Base-by-base conservation (phyloP, 2,329 filamentous ascomycete genomes). In the Saccharata proteae region DNA sequence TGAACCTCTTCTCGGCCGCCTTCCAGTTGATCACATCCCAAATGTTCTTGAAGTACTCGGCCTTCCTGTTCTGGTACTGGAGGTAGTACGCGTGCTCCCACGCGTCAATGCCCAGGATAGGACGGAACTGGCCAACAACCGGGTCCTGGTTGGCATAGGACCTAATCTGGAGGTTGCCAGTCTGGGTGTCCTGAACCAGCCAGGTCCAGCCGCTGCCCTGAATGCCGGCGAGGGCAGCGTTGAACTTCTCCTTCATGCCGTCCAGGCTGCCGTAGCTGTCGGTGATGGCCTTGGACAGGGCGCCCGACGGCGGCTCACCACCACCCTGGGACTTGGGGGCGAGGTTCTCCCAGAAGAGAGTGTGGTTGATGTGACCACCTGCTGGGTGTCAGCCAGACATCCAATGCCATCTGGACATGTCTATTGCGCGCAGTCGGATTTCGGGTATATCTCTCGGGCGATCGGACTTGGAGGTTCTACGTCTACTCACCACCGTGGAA, bases 21-120 rank as follows among this genome's bases (percentile, higher is more conserved):
- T 85, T 84, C 86, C 86, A 94, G 75, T 93, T 93, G 58, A 93
- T 67, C 29, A 93, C 85, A 45, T 93, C 82, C 86, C 86, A 93
- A 55, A 93, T 80, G 37, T 83, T 83, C 48, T 72, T 72, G 61
- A 93, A 93, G 69, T 93, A 93, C 65, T 93, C 85, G 36, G 80
- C 85, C 75, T 93, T 93, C 60, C 84, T 78, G 70, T 93, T 93
- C 74, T 93, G 73, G 65, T 93, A 93, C 66, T 93, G 83, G 40
- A 93, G 69, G 64, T 93, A 92, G 68, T 92, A 93, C 31, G 85
- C 85, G 62, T 93, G 85, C 69, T 93, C 85, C 85, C 85, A 93
- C 33, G 85, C 86, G 64, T 94, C 86, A 49, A 94, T 79, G 35
- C 86, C 86, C 27, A 94, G 64, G 29, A 94, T 66, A 21, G 86